phyloP scores from a whole-genome alignment of 371 early-diverging fungal species.

The Zychaea mexicana region DNA sequence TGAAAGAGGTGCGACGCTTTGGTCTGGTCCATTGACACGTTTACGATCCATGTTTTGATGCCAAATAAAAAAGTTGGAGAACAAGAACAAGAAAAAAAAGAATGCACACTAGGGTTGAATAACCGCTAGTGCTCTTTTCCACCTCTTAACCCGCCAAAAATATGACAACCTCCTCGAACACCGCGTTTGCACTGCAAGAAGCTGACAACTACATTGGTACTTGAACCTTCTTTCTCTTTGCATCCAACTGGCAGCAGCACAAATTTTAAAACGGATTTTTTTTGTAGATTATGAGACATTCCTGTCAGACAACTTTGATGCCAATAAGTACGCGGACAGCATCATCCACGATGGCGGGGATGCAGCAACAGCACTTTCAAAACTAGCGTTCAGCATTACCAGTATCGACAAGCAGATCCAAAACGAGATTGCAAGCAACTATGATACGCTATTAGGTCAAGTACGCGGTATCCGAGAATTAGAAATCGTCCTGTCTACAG shows the following conservation, averaged over 20 bases:
- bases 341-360: conserved; percentile 62
- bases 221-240: background rate
- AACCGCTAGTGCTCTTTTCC: background rate
- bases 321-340: conserved; percentile 57
- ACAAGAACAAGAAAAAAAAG: background rate
- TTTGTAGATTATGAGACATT: conserved; percentile 62
- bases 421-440: conserved; percentile 74
- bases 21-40: conserved; percentile 76
- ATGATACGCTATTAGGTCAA: conserved; percentile 71
- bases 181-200: conserved; percentile 24
- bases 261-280: background rate
- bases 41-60: conserved; percentile 67
- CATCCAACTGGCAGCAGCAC: background rate
- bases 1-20: conserved; percentile 69
- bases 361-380: conserved; percentile 68
- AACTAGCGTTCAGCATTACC: conserved; percentile 74
- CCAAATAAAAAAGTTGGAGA: background rate
- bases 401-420: conserved; percentile 78
- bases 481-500: conserved; percentile 56
- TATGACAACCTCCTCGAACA: conserved; percentile 2
- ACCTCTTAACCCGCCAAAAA: background rate
- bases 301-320: conserved; percentile 60
- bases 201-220: conserved; percentile 33
- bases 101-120: background rate
- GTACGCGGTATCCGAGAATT: conserved; percentile 72